Base-by-base conservation (phyloP, 73 alveolate genomes). In the Paraurostyla sp. region DNA sequence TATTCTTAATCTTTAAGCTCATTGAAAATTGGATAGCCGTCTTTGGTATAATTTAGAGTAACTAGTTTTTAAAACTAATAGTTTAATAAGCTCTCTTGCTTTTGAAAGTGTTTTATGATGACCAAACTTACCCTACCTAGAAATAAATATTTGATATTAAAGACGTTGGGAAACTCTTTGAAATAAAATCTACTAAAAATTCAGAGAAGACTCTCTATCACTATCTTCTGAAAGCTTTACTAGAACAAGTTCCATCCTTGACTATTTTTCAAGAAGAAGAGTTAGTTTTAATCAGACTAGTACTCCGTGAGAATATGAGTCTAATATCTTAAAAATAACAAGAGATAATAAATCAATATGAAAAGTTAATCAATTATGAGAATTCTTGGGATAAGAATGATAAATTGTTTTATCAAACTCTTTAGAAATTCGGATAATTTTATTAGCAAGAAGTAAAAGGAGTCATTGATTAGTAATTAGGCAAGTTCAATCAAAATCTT, bases 131-230 rank as follows among this genome's bases (percentile, higher is more conserved):
- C 23, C n/a, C 43, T 60, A 54, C n/a, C n/a, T 54, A 54, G 22
- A 13, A 11, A 20, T 23, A 18, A 7, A 7, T 6, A 1, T 65
- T 65, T 65, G 58, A 65, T 65, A 65, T 65, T 6, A 11, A 38
- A 40, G 82, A 65, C 4, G 6, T 65, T 0, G 41, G 41, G 40
- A 35, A 30, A 40, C 0, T 65, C 3, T 65, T 65, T 38, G 82
- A 65, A 38, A 38, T 65, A 11, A 65, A 65, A 22, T 65, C 82
- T 36, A 35, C 82, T 2, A 65, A 65, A 40, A 65, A 65, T 22
- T 1, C 7, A 0, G 35, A 65, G 25, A 65, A 65, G 32, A 35
- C 43, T 6, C 29, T 65, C 7, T 65, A 65, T 65, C 60, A 65
- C 9, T 0, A 11, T 7, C 7, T 65, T 36, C 41, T 23, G 23